Conservation (phyloP, 257 asterid species). For the Hygrophila difformis region DNA sequence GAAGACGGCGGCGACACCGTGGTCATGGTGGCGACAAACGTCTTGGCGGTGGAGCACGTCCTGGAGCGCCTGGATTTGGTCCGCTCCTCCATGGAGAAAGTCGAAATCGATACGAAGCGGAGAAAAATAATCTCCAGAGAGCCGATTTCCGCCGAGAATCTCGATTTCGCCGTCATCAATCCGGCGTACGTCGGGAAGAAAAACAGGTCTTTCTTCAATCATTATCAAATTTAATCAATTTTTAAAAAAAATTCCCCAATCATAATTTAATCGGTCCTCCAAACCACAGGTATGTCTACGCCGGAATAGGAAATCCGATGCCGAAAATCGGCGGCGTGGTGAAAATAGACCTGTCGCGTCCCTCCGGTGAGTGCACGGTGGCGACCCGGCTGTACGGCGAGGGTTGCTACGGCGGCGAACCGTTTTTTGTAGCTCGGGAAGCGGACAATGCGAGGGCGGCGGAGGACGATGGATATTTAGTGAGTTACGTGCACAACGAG, state of each 20-base stretch:
- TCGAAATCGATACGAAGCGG: slow-evolving; percentile 25
- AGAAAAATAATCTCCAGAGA: slow-evolving; percentile 20
- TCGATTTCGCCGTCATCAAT: slow-evolving; percentile 43
- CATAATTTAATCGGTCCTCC: no score
- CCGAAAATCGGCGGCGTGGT: slow-evolving; percentile 31
- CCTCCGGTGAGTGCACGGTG: slow-evolving; percentile 16
- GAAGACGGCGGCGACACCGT: slow-evolving; percentile 26
- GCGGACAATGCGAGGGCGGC: slow-evolving; percentile 9
- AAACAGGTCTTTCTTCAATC: slow-evolving; percentile 15
- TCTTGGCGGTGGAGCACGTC: slow-evolving; percentile 31
- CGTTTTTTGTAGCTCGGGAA: slow-evolving; percentile 12
- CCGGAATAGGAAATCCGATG: slow-evolving; percentile 25
- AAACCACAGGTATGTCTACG: slow-evolving; percentile 33
- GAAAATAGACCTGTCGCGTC: slow-evolving; percentile 32
- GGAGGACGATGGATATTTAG: slow-evolving; percentile 58
- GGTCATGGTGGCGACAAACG: slow-evolving; percentile 35
- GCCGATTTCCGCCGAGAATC: slow-evolving; percentile 26
- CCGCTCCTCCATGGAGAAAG: slow-evolving; percentile 32
- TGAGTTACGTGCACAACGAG: slow-evolving; percentile 52
- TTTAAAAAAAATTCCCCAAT: no score
- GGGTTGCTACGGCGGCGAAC: slow-evolving; percentile 21
- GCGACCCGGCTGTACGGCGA: slow-evolving; percentile 16
- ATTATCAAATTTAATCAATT: no score
- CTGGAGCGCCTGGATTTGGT: slow-evolving; percentile 30
- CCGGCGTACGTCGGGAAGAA: slow-evolving; percentile 31